phyloP scores from a whole-genome alignment of 805 yeast genomes.

The Teunomyces tritomae region DNA sequence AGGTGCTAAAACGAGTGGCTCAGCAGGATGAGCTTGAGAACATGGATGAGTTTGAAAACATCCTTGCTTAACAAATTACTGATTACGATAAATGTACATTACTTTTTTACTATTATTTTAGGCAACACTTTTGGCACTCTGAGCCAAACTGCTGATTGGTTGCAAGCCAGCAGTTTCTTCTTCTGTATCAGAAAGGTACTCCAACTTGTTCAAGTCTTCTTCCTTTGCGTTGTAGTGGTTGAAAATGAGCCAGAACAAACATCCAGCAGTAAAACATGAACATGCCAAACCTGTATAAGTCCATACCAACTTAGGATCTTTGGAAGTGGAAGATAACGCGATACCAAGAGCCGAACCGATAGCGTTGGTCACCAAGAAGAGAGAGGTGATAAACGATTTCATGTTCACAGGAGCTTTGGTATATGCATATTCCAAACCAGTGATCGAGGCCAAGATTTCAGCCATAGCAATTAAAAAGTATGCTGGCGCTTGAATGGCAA shows the following conservation, averaged over 20 bases:
- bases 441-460: constrained; percentile 74
- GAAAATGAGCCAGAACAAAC: constrained; percentile 60
- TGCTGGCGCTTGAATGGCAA: constrained; percentile 67
- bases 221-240: constrained; percentile 51
- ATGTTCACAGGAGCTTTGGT: constrained; percentile 72
- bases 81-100: background rate
- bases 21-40: constrained; percentile 87
- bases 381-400: constrained; percentile 61
- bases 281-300: constrained; percentile 62
- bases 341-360: constrained; percentile 73
- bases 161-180: constrained; percentile 8
- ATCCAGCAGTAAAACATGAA: constrained; percentile 57
- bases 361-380: constrained; percentile 68
- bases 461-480: constrained; percentile 69
- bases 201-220: constrained; percentile 55
- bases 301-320: constrained; percentile 69
- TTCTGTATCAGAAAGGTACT: constrained; percentile 18
- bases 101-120: background rate
- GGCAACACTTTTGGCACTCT: constrained; percentile 10
- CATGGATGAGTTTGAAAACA: constrained; percentile 57
- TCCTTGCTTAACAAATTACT: constrained; percentile 24
- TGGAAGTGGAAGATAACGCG: constrained; percentile 63
- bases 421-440: constrained; percentile 83
- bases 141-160: constrained; percentile 7
- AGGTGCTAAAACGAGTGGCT: constrained; percentile 69